Percentiles rank a stretch among this genome's conserved stretches.
Conservation (phyloP, 2,329 filamentous ascomycete genomes). For the Aspergillus ibericus region DNA sequence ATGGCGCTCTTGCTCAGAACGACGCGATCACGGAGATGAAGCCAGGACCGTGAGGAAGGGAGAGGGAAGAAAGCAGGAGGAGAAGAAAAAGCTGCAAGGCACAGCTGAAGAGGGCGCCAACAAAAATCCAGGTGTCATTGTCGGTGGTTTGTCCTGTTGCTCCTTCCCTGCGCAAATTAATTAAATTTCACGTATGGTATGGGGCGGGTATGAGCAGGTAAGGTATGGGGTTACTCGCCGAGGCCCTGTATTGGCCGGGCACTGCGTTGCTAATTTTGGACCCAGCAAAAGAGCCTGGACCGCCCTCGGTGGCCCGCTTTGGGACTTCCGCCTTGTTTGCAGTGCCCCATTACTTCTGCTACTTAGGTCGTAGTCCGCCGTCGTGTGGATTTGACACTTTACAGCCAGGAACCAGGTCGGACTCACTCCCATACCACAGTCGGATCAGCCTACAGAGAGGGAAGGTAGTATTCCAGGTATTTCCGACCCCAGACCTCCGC, state of each 20-base stretch:
- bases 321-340: not conserved
- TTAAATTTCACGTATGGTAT: not conserved
- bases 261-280: not conserved
- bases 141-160: not conserved
- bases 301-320: not conserved
- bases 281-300: not conserved
- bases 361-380: not conserved
- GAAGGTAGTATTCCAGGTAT: not conserved
- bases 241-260: too few species aligned
- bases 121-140: not conserved
- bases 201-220: not conserved
- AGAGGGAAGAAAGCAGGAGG: not conserved
- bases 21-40: not conserved
- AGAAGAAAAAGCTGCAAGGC: not conserved
- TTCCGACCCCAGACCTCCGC: not conserved
- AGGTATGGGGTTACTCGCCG: not conserved
- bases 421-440: not conserved
- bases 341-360: not conserved
- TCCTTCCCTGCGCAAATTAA: not conserved
- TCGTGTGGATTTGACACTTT: not conserved
- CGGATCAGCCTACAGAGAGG: not conserved
- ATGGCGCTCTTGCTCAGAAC: not conserved
- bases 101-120: not conserved
- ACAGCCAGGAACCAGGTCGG: too few species aligned
- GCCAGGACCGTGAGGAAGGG: not conserved